These are phyloP conservation scores for Harringtonia aguacate DNA, from an alignment of 2,329 filamentous ascomycete genomes.

Conservation along the genomic window DNA sequence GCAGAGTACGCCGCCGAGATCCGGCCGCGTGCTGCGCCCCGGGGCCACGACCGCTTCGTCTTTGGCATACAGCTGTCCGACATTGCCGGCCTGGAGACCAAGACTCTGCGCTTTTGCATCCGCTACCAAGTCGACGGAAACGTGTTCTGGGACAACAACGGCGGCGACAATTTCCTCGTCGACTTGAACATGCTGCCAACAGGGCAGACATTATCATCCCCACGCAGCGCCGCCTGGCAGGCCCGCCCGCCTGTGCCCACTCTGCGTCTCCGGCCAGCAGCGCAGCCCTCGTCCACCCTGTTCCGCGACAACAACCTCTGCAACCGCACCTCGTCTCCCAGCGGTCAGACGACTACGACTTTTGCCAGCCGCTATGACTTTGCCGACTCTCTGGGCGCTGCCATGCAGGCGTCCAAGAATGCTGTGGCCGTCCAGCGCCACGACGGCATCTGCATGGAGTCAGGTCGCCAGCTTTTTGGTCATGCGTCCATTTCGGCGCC, in stretches of 20 bases:
- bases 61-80: conserved; percentile 92
- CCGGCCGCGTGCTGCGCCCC: conserved; percentile 47
- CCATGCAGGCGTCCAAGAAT: conserved; percentile 64
- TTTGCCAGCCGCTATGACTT: conserved; percentile 96
- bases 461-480: conserved; percentile 25
- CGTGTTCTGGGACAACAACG: conserved; percentile 95
- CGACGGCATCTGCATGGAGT: conserved; percentile 48
- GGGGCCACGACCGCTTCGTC: conserved; percentile 75
- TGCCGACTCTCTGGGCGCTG: conserved; percentile 76
- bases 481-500: not conserved
- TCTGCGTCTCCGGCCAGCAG: conserved; percentile 61
- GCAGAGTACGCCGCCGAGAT: conserved; percentile 82
- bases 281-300: conserved; percentile 53
- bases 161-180: conserved; percentile 77
- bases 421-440: conserved; percentile 36
- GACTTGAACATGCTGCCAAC: conserved; percentile 55
- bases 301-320: conserved; percentile 53
- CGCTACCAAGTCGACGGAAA: conserved; percentile 75
- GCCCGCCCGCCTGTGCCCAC: conserved; percentile 39
- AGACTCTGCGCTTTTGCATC: conserved; percentile 86
- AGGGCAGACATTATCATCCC: too few relatives aligned
- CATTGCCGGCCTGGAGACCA: conserved; percentile 79
- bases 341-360: conserved; percentile 59
- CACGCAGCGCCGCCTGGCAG: too few relatives aligned
- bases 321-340: conserved; percentile 39